Base-by-base conservation (phyloP, 169 alveolate genomes). In the Cryptosporidium ubiquitum region DNA sequence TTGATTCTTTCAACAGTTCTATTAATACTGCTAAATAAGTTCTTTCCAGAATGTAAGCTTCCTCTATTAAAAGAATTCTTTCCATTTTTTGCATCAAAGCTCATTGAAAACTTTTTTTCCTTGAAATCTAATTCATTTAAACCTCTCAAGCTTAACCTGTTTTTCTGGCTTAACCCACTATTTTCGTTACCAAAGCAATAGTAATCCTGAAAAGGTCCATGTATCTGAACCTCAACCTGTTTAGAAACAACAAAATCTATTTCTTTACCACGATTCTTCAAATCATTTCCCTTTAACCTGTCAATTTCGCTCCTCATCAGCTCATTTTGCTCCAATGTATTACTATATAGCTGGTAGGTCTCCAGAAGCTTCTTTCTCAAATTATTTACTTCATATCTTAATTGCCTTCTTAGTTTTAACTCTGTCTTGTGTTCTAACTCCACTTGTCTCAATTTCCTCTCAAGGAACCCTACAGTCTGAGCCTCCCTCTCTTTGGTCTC, bases 401-500 rank as follows among this genome's bases (percentile, higher is more conserved):
- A 73, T 35, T 79, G 89, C 18, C 89, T 58, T 47, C 89, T 58
- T 1, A 79, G 66, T 31, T 79, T 58, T 12, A 79, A 3, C 39
- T 79, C 89, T 14, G 64, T 79, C 75, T 79, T 79, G 39, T 79
- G 89, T 52, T 79, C 89, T 49, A 79, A 64, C 39, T 79, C 89
- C 12, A 79, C 75, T 2, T 79, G 89, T 33, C 39, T 79, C 55
- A 79, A 66, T 40, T 57, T 79, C 20, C 89, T 79, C 35, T 79
- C 89, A 14, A 79, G 64, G 31, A 79, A 61, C 12, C 89, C 89
- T 7, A 79, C 89, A 16, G 89, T 42, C 26, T 79, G 89, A 6
- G 89, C 73, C 23, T 79, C 89, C 49, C 89, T 79, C 61, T 79
- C 89, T 31, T 79, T 79, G 12, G 68, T 79, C 29, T 58, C 89